Base-by-base conservation (phyloP, 1,139 yeast species). In the Waltiozyma sp. region DNA sequence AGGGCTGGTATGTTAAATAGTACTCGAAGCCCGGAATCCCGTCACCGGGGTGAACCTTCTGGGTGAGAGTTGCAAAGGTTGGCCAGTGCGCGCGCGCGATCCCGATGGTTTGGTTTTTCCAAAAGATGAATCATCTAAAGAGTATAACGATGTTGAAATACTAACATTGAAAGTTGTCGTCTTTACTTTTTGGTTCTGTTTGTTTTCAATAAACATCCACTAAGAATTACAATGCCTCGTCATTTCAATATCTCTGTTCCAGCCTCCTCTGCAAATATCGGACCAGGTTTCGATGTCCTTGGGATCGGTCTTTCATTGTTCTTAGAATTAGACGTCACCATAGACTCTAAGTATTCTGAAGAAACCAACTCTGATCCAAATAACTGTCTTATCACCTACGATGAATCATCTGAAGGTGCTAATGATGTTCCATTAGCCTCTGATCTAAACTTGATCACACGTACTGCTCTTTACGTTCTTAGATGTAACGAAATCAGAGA, bases 221-320 rank as follows among this genome's bases (percentile, higher is more conserved):
- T 8, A 23, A 8, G 10, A 13, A 26, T 26, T 13, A 26, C 7
- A 4, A 66, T 65, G 69, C 47, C 55, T 39, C 68, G 73, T 49
- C 63, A 68, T 45, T 77, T 77, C 59, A 61, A 60, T 41, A 76
- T 89, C 56, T 77, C 75, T 46, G 95, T 91, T 15, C 98, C 98
- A 2, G 96, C 97, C 2, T 89, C 97, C 2, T 85, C 95, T 40
- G 98, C 98, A 56, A 91, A 91, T 59, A 89, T 91, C 43, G 98
- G 98, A 9, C 98, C 98, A 2, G 98, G 98, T 1, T 91, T 89
- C 59, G 98, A 91, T 63, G 98, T 91, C 6, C 69, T 91, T 43
- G 98, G 98, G 18, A 79, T 91, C 41, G 96, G 96, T 37, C 72
- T 91, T 52, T 72, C 82, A 47, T 66, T 88, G 40, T 87, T 69